Conservation (phyloP, 768 basidiomycete genomes). For the Boletellus ananiceps region DNA sequence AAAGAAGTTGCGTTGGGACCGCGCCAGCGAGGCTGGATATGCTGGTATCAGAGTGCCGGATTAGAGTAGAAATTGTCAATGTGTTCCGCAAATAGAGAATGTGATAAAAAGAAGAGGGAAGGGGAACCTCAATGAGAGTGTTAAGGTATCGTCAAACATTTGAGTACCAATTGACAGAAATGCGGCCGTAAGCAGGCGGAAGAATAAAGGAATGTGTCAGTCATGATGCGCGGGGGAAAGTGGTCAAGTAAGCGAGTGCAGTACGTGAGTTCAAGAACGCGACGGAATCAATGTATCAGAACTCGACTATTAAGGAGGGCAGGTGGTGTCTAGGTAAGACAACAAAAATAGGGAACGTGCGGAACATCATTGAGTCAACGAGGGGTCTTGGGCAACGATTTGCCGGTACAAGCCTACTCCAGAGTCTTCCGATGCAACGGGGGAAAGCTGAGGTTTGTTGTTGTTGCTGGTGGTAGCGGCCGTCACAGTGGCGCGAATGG, state of each 20-base stretch:
- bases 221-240: slow-evolving; percentile 25
- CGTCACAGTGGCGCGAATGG: slow-evolving; percentile 38
- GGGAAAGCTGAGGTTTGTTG: slow-evolving; percentile 49
- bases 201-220: slow-evolving; percentile 29
- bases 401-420: slow-evolving; percentile 82
- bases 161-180: slow-evolving; percentile 24
- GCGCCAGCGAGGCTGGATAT: slow-evolving; percentile 19
- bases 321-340: slow-evolving; percentile 17
- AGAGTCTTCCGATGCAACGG: slow-evolving; percentile 69
- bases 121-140: slow-evolving; percentile 28
- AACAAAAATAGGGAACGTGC: slow-evolving; percentile 3
- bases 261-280: slow-evolving; percentile 23
- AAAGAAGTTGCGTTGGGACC: slow-evolving; percentile 14
- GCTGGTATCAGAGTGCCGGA: slow-evolving; percentile 24
- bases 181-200: slow-evolving; percentile 16
- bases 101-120: slow-evolving; percentile 27
- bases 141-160: slow-evolving; percentile 32
- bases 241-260: slow-evolving; percentile 27
- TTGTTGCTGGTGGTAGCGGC: slow-evolving; percentile 19
- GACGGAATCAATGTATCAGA: slow-evolving; percentile 15
- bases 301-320: slow-evolving; percentile 19
- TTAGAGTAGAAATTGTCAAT: slow-evolving; percentile 29
- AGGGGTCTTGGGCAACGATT: slow-evolving; percentile 71
- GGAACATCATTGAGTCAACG: slow-evolving; percentile 43
- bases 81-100: slow-evolving; percentile 35